phyloP scores from a whole-genome alignment of 768 basidiomycete genomes.

The Lanmaoa pseudosensibilis region DNA sequence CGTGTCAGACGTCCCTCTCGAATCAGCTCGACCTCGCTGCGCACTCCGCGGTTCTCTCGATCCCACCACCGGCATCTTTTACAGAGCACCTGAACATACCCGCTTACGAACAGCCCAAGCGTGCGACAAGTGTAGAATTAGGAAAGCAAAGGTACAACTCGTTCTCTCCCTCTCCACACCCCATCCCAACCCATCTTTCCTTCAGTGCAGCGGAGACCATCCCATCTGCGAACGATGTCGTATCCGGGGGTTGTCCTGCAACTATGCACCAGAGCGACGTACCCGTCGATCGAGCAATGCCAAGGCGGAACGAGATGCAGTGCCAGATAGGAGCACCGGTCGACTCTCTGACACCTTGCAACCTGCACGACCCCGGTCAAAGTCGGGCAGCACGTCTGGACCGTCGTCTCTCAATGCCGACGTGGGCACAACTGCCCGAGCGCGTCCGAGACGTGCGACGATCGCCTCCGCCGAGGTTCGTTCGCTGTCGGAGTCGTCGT shows the following conservation, averaged over 20 bases:
- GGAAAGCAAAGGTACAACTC: conserved; percentile 66
- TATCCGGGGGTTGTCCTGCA: conserved; percentile 56
- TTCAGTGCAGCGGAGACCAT: conserved; percentile 62
- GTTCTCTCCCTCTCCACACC: conserved; percentile 12
- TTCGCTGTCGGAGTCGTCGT: not conserved
- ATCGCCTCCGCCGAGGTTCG: not conserved
- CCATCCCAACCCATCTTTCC: not conserved
- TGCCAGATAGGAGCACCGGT: conserved; percentile 3
- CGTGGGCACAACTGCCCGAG: too few species aligned
- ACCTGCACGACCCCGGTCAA: not conserved
- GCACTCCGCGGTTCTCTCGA: conserved; percentile 62
- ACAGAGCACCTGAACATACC: conserved; percentile 61
- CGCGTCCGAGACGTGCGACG: not conserved
- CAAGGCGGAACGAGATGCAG: not conserved
- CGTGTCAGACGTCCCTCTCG: too few species aligned
- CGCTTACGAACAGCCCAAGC: conserved; percentile 71
- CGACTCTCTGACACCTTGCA: not conserved
- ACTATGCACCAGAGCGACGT: conserved; percentile 63
- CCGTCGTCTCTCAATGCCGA: not conserved
- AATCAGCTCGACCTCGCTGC: not conserved
- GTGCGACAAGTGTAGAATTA: conserved; percentile 69
- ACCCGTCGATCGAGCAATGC: not conserved
- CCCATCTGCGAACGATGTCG: conserved; percentile 68
- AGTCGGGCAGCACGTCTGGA: not conserved
- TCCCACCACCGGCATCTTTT: conserved; percentile 64